phyloP scores from a whole-genome alignment of 441 rosid genomes.

The Populus hybrid region DNA sequence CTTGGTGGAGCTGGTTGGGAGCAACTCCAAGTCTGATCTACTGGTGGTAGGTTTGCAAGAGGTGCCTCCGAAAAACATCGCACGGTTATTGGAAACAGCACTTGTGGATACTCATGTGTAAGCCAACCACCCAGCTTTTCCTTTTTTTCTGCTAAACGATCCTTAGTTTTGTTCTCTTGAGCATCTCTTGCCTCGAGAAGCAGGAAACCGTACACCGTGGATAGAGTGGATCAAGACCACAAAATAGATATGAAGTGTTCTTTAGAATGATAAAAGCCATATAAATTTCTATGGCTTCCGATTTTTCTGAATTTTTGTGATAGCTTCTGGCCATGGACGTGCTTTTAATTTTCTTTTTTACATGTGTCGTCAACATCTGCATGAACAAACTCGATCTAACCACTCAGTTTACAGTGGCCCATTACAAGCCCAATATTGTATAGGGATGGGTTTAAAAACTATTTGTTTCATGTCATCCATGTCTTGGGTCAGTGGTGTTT shows the following conservation, averaged over 20 bases:
- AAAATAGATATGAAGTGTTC: not conserved
- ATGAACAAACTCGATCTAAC: not conserved
- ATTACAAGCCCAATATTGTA: not conserved
- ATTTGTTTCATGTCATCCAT: not conserved
- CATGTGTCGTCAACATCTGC: not conserved
- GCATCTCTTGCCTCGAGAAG: not conserved
- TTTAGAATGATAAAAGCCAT: not conserved
- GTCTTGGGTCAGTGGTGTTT: not conserved
- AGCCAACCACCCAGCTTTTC: conserved; percentile 7
- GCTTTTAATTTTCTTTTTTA: not conserved
- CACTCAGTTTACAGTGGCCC: not conserved
- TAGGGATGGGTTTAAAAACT: not conserved
- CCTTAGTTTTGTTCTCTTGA: not conserved
- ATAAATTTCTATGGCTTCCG: not conserved
- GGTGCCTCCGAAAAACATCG: conserved; percentile 47
- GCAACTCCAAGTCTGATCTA: conserved; percentile 50
- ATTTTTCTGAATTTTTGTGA: not conserved
- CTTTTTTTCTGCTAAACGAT: not conserved
- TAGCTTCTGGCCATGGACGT: not conserved
- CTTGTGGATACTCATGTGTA: conserved; percentile 52
- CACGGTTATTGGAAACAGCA: conserved; percentile 43
- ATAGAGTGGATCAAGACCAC: not conserved
- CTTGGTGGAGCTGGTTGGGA: conserved; percentile 52
- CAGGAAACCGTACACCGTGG: not conserved
- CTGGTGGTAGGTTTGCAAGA: conserved; percentile 70